phyloP scores from a whole-genome alignment of 2,329 filamentous ascomycete species.

The Pyricularia pennisetigena region DNA sequence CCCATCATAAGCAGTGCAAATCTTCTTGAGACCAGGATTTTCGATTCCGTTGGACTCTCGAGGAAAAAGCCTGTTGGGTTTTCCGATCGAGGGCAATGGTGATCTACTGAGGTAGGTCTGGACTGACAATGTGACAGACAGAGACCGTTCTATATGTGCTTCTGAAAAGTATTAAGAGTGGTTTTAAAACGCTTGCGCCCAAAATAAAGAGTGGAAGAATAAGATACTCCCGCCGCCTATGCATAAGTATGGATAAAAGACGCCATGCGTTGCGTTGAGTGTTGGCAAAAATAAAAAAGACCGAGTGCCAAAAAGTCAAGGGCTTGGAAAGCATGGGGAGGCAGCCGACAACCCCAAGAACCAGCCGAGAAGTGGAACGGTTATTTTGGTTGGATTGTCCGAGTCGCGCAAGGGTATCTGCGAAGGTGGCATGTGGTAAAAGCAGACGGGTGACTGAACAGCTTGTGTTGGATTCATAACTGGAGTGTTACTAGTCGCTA shows the following conservation, averaged over 20 bases:
- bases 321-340: background rate
- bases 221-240: background rate
- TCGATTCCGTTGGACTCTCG: background rate
- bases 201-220: constrained; percentile 1
- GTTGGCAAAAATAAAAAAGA: background rate
- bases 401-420: background rate
- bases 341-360: background rate
- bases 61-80: background rate
- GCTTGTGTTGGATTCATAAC: background rate
- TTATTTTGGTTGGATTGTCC: background rate
- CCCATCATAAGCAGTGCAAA: background rate
- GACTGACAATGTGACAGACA: background rate
- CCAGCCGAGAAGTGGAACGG: background rate
- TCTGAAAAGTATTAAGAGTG: background rate
- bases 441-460: background rate
- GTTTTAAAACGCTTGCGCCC: background rate
- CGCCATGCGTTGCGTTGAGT: background rate
- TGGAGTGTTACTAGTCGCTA: background rate
- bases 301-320: background rate
- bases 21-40: background rate
- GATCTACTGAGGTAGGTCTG: background rate
- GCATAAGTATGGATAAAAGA: background rate
- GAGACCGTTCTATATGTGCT: background rate
- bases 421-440: background rate
- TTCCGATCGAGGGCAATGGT: background rate